Conservation (phyloP, 345 rosid genomes). For the Eucalyptus camaldulensis region DNA sequence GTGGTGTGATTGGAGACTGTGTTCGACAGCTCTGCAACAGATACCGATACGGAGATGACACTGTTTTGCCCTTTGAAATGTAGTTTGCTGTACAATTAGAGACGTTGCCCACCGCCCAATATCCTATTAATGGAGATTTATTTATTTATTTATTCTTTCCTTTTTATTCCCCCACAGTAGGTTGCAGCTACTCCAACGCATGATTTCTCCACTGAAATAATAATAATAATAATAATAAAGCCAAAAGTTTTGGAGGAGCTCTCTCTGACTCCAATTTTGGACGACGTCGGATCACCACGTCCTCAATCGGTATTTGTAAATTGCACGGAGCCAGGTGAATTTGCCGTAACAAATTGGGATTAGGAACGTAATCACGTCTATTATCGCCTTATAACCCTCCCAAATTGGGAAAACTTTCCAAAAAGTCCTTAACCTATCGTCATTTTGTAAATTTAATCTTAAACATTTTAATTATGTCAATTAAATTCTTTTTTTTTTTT, state of each 20-base stretch:
- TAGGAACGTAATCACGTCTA: rapidly evolving
- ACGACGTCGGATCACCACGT: neutral
- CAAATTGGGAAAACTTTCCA: rapidly evolving
- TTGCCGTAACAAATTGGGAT: neutral
- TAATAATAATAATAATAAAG: too few relatives aligned
- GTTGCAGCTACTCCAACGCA: neutral
- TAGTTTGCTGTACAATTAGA: neutral
- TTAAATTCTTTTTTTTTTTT: rapidly evolving
- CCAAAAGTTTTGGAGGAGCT: neutral
- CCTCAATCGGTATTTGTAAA: neutral
- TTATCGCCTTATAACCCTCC: neutral
- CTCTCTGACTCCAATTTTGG: neutral
- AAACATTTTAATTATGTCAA: rapidly evolving
- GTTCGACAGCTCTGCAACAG: neutral
- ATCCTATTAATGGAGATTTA: neutral
- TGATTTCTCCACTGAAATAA: neutral
- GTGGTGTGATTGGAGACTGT: neutral
- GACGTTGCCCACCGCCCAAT: neutral
- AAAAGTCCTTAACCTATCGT: rapidly evolving
- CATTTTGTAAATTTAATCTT: rapidly evolving
- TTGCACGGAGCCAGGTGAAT: neutral
- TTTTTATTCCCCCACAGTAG: neutral
- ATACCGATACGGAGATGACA: neutral
- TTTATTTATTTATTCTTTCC: neutral
- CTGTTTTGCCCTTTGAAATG: neutral